phyloP scores from a whole-genome alignment of 1,139 yeast genomes.

The Geotrichum europaeum region DNA sequence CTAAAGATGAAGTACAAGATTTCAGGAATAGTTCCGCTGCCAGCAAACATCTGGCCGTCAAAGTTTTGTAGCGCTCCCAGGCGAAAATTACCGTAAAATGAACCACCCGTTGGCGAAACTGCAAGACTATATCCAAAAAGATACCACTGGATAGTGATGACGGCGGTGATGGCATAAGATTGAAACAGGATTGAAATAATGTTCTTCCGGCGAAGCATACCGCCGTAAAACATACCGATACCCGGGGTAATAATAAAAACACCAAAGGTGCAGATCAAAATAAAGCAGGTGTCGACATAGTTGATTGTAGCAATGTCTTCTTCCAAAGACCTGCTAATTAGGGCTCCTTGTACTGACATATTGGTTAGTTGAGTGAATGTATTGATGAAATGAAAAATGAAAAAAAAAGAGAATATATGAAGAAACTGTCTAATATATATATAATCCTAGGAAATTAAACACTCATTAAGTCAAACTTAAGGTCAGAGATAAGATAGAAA shows the following conservation, averaged over 20 bases:
- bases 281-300: slow-evolving; percentile 8
- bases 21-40: slow-evolving; percentile 57
- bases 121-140: slow-evolving; percentile 97
- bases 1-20: slow-evolving; percentile 80
- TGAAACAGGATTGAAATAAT: slow-evolving; percentile 84
- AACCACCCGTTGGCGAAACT: slow-evolving; percentile 65
- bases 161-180: slow-evolving; percentile 59
- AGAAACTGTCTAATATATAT: no score
- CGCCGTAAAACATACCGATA: slow-evolving; percentile 73
- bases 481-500: background rate
- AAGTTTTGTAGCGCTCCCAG: slow-evolving; percentile 75
- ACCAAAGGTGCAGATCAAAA: slow-evolving; percentile 51
- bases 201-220: slow-evolving; percentile 76
- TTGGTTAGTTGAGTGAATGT: background rate
- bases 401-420: no score
- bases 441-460: no score
- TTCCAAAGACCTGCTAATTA: background rate
- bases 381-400: background rate
- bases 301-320: slow-evolving; percentile 9
- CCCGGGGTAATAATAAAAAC: slow-evolving; percentile 68
- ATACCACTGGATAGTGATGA: slow-evolving; percentile 84
- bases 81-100: slow-evolving; percentile 76
- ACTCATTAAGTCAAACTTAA: background rate
- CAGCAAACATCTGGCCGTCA: slow-evolving; percentile 47
- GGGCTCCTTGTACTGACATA: background rate